Evolutionary conservation across 768 basidiomycete species (phyloP).

Genomic region (Suillus subaureus): DNA sequence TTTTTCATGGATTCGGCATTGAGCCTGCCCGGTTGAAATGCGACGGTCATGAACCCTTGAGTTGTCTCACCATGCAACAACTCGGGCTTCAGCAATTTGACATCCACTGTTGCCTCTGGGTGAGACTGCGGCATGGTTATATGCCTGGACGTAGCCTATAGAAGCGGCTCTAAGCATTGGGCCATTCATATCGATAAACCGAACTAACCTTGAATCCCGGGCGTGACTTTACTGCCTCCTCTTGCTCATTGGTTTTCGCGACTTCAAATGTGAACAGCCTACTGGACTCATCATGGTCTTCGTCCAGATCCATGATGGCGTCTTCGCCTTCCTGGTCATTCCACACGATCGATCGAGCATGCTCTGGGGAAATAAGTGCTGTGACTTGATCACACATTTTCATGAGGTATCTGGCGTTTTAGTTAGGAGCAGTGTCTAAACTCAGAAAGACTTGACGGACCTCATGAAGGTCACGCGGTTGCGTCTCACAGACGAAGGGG

Average conservation of each 20-base stretch:
- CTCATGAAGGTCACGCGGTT: conserved; percentile 67
- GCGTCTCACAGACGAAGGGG: conserved; percentile 43
- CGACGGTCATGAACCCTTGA: conserved; percentile 42
- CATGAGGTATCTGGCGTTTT: conserved; percentile 50
- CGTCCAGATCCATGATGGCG: conserved; percentile 23
- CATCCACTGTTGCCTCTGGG: conserved; percentile 13
- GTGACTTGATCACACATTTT: conserved; percentile 60
- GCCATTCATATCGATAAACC: neutral
- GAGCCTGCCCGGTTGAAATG: conserved; percentile 20
- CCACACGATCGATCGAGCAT: conserved; percentile 50
- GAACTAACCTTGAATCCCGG: conserved; percentile 48
- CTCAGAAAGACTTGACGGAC: conserved; percentile 30
- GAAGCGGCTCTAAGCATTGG: neutral
- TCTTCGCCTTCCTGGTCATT: conserved; percentile 32
- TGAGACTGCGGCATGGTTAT: conserved; percentile 16
- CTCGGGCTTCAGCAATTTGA: conserved; percentile 20
- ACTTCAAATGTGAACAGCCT: conserved; percentile 58
- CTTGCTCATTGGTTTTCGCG: conserved; percentile 56
- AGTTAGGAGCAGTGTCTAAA: neutral
- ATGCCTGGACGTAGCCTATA: conserved; percentile 17
- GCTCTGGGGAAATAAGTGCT: conserved; percentile 51
- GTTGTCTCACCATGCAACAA: conserved; percentile 42
- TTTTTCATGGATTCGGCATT: conserved; percentile 1
- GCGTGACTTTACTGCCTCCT: conserved; percentile 46
- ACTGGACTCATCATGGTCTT: conserved; percentile 45